phyloP scores from a whole-genome alignment of 257 asterid genomes.

The Forsythia viridissima region DNA sequence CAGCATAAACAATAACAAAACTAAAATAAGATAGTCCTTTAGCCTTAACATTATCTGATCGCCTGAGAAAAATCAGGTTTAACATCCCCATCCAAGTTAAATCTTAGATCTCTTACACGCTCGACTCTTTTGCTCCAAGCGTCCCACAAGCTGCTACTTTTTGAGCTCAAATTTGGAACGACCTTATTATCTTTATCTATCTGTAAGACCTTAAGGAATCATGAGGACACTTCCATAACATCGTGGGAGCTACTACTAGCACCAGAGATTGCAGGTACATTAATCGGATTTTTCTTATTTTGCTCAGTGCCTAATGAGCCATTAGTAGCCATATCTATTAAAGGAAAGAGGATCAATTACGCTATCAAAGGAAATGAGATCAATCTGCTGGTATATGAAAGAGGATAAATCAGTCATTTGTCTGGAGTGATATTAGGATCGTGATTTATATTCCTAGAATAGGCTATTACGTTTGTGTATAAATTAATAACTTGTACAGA shows the following conservation, averaged over 20 bases:
- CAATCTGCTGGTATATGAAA: no score
- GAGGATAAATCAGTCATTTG: no score
- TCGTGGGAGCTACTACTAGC: slow-evolving; percentile 27
- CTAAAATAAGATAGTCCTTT: neutral
- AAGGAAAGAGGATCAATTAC: no score
- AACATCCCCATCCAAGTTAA: slow-evolving; percentile 69
- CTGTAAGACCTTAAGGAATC: slow-evolving; percentile 17
- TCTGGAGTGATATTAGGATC: no score
- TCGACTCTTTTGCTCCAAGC: slow-evolving; percentile 91
- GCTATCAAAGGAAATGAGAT: no score
- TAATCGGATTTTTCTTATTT: slow-evolving; percentile 26
- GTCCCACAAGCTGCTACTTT: slow-evolving; percentile 58
- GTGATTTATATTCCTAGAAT: no score
- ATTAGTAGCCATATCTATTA: slow-evolving; percentile 29
- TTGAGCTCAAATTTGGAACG: slow-evolving; percentile 27
- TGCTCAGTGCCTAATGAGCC: slow-evolving; percentile 35
- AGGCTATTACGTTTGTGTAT: no score
- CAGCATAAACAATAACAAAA: neutral
- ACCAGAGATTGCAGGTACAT: slow-evolving; percentile 29
- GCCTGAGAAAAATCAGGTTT: slow-evolving; percentile 34
- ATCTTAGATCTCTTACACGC: slow-evolving; percentile 69
- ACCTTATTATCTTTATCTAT: slow-evolving; percentile 30
- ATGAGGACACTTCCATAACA: slow-evolving; percentile 26
- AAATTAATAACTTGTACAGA: no score
- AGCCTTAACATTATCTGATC: slow-evolving; percentile 50